Base-by-base conservation (phyloP, 2,329 filamentous ascomycete genomes). In the Dothideomycetes sp. region DNA sequence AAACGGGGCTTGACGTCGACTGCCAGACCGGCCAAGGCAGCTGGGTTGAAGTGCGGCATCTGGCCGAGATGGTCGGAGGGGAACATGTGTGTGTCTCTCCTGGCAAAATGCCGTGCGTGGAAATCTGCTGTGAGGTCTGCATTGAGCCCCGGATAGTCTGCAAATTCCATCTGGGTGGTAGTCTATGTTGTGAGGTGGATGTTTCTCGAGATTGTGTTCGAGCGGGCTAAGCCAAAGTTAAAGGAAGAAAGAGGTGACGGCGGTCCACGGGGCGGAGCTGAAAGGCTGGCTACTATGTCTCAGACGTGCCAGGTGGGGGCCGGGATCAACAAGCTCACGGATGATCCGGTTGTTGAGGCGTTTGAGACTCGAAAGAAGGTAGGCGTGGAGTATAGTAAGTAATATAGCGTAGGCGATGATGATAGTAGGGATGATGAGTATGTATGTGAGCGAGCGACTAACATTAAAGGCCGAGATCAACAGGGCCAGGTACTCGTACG, bases 1-100 rank as follows among this genome's bases (percentile, higher is more conserved):
- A 71, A 60, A 45, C 67, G 64, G 28, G 67, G 67, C 56, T 70
- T 71, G 52, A 68, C 65, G 53, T 70, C 66, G 49, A 45, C 43
- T 18, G 46, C 43, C 20, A 48, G 44, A 29, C 43, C 41, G 8
- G 52, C 57, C 53, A 41, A 50, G 44, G 43, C 57, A 56, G 47
- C 47, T 2, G 29, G 35, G 33, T 38, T 49, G 38, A 32, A 42
- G 33, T 33, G 38, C 13, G 46, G 41, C 33, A 41, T 44, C 36
- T 36, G 40, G 18, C 23, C 31, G 10, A 38, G 28, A 7, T 34
- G 27, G 19, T 34, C 31, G 16, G 34, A 22, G 33, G n/a, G 11
- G 12, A 40, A 38, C 34, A 42, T 34, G 32, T 44, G 35, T 13
- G 42, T 39, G 30, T 38, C 35, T 24, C 35, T 18, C 15, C 42